A percentile compares a stretch with the other conserved stretches of the same genome.
phyloP scores from a whole-genome alignment of 805 yeast species.

The Ogataea dorogensis region DNA sequence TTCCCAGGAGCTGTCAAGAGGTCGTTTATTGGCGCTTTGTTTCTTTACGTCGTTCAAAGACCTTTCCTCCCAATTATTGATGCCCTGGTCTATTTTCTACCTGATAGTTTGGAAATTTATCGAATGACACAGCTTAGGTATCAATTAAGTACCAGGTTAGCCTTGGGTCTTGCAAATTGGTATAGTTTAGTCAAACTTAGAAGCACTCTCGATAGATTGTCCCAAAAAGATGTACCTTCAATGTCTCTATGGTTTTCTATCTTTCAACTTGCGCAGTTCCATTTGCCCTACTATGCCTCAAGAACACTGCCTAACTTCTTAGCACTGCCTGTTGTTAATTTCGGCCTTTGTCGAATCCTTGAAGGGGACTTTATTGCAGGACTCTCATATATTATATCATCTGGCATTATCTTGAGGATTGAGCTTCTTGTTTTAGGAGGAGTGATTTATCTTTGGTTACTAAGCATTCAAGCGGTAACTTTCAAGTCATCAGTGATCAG shows the following conservation, averaged over 20 bases:
- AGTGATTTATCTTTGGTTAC: slow-evolving; percentile 48
- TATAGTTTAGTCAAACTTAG: slow-evolving; percentile 51
- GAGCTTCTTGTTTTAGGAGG: slow-evolving; percentile 62
- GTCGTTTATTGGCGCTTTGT: slow-evolving; percentile 70
- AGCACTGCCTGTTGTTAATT: slow-evolving; percentile 69
- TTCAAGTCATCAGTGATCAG: slow-evolving; percentile 40
- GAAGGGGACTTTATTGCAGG: slow-evolving; percentile 46
- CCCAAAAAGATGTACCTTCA: slow-evolving; percentile 19
- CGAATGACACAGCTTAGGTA: slow-evolving; percentile 43
- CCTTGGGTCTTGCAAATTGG: slow-evolving; percentile 64
- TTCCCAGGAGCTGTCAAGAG: slow-evolving; percentile 93
- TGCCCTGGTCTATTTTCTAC: slow-evolving; percentile 1
- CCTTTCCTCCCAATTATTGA: slow-evolving; percentile 27
- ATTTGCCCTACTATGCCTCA: slow-evolving; percentile 73
- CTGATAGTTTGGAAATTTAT: slow-evolving; percentile 2
- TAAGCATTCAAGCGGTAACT: slow-evolving; percentile 47
- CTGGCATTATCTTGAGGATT: slow-evolving; percentile 67
- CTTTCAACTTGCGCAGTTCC: slow-evolving; percentile 70
- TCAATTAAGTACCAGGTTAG: slow-evolving; percentile 55
- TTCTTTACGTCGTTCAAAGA: slow-evolving; percentile 47
- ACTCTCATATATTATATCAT: slow-evolving; percentile 54
- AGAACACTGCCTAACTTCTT: slow-evolving; percentile 87
- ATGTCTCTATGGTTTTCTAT: slow-evolving; percentile 59
- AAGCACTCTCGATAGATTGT: slow-evolving; percentile 32
- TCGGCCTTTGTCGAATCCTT: slow-evolving; percentile 51